Evolutionary conservation across 441 rosid species (phyloP).

Genomic region (Gossypium laxum): DNA sequence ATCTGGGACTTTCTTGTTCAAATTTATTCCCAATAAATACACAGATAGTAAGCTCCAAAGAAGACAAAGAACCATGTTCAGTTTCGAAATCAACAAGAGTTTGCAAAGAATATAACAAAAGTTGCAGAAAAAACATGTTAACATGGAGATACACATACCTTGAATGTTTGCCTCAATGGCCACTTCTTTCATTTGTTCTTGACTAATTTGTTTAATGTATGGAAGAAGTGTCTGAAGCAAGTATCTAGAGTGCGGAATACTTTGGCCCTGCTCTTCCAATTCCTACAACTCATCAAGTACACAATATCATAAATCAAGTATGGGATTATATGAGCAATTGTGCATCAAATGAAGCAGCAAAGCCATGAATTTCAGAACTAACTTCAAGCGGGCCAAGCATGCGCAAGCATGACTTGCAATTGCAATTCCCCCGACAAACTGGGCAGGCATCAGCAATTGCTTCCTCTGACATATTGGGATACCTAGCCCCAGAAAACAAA

Average conservation of each 20-base stretch:
- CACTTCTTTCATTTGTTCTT: constrained; percentile 37
- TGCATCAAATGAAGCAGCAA: neutral
- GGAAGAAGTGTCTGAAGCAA: constrained; percentile 36
- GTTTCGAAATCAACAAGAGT: neutral
- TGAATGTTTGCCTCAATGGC: constrained; percentile 26
- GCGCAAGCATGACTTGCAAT: constrained; percentile 61
- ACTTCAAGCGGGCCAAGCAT: constrained; percentile 24
- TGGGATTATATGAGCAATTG: neutral
- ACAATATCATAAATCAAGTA: neutral
- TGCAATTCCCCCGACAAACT: constrained; percentile 43
- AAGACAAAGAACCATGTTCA: neutral
- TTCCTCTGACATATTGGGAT: constrained; percentile 42
- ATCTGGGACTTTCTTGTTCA: neutral
- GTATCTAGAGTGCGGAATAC: constrained; percentile 20
- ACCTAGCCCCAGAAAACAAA: constrained; percentile 29
- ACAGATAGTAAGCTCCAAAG: neutral
- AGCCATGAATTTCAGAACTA: constrained; percentile 7
- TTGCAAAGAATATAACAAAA: neutral
- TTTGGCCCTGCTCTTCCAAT: constrained; percentile 10
- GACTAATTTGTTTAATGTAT: constrained; percentile 25
- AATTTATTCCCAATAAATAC: neutral
- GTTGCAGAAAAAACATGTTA: neutral
- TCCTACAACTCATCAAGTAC: constrained; percentile 1
- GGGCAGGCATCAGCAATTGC: constrained; percentile 47
- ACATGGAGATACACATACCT: constrained; percentile 24